A percentile compares a stretch with the other conserved stretches of the same genome.
These are phyloP conservation scores for Novymonas esmeraldas DNA, from an alignment of 208 protist species.

Conservation along the genomic window DNA sequence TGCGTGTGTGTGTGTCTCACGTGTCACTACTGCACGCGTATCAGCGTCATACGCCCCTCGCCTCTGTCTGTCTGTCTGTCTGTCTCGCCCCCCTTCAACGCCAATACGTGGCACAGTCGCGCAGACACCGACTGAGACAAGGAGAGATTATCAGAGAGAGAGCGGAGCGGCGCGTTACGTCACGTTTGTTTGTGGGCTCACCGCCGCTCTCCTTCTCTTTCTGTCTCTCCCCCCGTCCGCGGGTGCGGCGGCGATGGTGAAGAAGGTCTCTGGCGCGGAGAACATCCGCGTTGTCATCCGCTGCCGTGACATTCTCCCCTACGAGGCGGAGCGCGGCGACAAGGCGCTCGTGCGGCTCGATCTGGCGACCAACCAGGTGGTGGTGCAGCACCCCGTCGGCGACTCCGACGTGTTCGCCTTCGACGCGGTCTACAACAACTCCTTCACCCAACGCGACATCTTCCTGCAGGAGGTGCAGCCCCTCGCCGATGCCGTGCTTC, in stretches of 20 bases:
- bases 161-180: background rate
- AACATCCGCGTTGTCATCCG: slow-evolving; percentile 93
- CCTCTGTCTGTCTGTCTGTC: background rate
- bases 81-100: background rate
- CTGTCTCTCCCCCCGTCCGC: background rate
- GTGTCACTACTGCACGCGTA: background rate
- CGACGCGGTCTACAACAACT: slow-evolving; percentile 93
- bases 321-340: slow-evolving; percentile 86
- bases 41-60: background rate
- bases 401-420: slow-evolving; percentile 89
- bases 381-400: slow-evolving; percentile 86
- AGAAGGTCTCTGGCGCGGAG: slow-evolving; percentile 73
- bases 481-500: slow-evolving; percentile 84
- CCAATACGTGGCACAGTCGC: background rate
- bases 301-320: slow-evolving; percentile 77
- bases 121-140: no score
- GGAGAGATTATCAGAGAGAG: background rate
- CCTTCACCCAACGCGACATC: slow-evolving; percentile 91
- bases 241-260: slow-evolving; percentile 42
- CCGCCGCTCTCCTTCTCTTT: background rate
- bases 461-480: slow-evolving; percentile 90
- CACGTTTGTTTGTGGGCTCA: background rate
- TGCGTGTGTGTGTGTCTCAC: background rate
- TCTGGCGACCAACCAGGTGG: slow-evolving; percentile 85
- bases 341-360: slow-evolving; percentile 88